Base-by-base conservation (phyloP, 2,329 filamentous ascomycete species). In the Alternaria ethzedia region DNA sequence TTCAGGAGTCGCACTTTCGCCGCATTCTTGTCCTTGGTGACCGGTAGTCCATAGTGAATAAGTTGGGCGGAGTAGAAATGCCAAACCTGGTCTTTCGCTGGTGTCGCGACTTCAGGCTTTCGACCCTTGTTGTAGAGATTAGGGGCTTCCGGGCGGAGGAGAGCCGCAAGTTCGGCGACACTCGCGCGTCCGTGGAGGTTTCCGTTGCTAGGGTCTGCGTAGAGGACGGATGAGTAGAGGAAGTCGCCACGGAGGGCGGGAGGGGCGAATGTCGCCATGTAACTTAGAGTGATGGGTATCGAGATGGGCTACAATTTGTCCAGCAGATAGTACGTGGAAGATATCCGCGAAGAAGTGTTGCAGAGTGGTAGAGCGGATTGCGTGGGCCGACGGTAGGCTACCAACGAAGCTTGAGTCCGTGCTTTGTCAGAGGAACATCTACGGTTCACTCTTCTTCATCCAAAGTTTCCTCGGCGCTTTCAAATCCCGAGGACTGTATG, bases 51-150 rank as follows among this genome's bases (percentile, higher is more conserved):
- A 76, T 90, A 90, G 76, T 90, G 88, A 5, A 88, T 76, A 11
- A 90, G 82, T 65, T 90, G 87, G 0, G 88, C 87, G 65, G 88
- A 84, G 61, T 88, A 90, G 85, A 85, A 90, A 66, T 89, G 86
- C 1, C 82, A 87, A 1, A 87, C 83, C 46, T 83, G 83, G 68
- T 89, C 86, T 47, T 84, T 82, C 0, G 62, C 52, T 11, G 36
- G 56, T n/a, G 58, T 32, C n/a, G 51, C 43, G 5, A 36, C 11
- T 4, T 50, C 54, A 10, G 65, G 44, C 13, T 64, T 66, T 17
- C 52, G 59, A 9, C 49, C 50, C 20, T 69, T 73, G 23, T 59
- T 57, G 21, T 66, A 64, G 15, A 69, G 36, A 6, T 71, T 52
- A 17, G 54, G 45, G 10, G 59, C 60, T 47, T 75, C 70, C 3